Evolutionary conservation across 164 flowering plant genomes (phyloP).

Genomic region (Vitis riparia): DNA sequence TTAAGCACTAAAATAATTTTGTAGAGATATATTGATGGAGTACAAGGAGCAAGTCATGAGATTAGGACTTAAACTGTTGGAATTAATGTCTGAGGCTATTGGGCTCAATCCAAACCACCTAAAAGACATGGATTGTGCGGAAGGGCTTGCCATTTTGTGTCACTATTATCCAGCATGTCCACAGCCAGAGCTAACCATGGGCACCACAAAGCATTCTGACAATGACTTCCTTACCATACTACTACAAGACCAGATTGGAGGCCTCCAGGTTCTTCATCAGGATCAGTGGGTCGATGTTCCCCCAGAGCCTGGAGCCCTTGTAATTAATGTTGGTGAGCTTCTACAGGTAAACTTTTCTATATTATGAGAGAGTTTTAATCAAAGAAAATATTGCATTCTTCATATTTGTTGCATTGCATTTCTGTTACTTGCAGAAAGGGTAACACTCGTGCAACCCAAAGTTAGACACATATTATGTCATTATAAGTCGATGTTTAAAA

Average conservation of each 20-base stretch:
- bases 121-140: conserved; percentile 4
- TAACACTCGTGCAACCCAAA: too few species aligned
- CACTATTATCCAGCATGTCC: conserved; percentile 30
- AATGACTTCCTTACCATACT: conserved; percentile 15
- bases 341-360: conserved; percentile 13
- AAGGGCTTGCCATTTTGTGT: background rate
- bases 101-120: conserved; percentile 11
- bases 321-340: conserved; percentile 22
- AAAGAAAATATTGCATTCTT: too few species aligned
- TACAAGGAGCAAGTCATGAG: conserved; percentile 11
- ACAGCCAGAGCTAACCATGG: conserved; percentile 20
- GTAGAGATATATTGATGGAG: conserved; percentile 23
- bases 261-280: conserved; percentile 20
- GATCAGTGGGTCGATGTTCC: conserved; percentile 20
- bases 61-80: conserved; percentile 15
- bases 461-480: too few species aligned
- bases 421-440: too few species aligned
- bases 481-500: too few species aligned
- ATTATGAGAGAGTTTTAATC: background rate
- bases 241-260: conserved; percentile 22
- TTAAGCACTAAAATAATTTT: background rate
- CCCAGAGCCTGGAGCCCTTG: conserved; percentile 18
- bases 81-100: conserved; percentile 23
- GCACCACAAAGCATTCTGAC: conserved; percentile 16
- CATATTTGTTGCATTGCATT: too few species aligned